Base-by-base conservation (phyloP, 2,329 filamentous ascomycete genomes). In the Aspergillus cejpii region DNA sequence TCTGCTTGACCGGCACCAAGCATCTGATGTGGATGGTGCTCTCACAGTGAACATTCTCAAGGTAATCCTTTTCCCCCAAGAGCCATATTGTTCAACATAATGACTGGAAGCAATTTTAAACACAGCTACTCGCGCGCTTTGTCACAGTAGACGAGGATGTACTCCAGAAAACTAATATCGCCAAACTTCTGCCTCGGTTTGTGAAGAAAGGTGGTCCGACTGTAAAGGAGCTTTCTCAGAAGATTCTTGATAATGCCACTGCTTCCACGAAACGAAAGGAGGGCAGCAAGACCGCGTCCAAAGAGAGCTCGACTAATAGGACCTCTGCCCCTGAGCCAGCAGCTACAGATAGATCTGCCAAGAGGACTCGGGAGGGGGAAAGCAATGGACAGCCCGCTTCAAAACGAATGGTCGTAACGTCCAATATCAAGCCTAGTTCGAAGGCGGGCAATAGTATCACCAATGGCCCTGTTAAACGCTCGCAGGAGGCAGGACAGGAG, bases 151-250 rank as follows among this genome's bases (percentile, higher is more conserved):
- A 77, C 45, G 73, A 74, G 47, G 75, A 78, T 39, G 70, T 75
- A 39, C 66, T 82, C 19, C 74, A 79, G 53, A 79, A 78, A 57
- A 80, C 76, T 6, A 80, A 81, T 53, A 64, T 81, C 23, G 70
- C 71, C 43, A 83, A 81, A 56, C 68, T 81, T 12, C 63, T 83
- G 12, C 71, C 72, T 2, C 71, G 74, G 20, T 75, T 80, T 51
- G 67, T 75, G 41, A 83, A 81, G 61, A 76, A 76, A 50, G 78
- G 78, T 20, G 75, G 76, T 51, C 73, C 73, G n/a, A 68, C 73
- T 38, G 75, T 74, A 39, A 79, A 79, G 55, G 68, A 67, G 12
- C 69, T 78, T 26, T 75, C 77, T 3, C 74, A 79, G 53, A 70
- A 71, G 52, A 75, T 83, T 33, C 56, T 78, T 37, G 69, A 72